Percentiles rank a stretch among this genome's conserved stretches.
These are phyloP conservation scores for Podosphaera aphanis DNA, from an alignment of 2,329 filamentous ascomycete species.

Conservation along the genomic window DNA sequence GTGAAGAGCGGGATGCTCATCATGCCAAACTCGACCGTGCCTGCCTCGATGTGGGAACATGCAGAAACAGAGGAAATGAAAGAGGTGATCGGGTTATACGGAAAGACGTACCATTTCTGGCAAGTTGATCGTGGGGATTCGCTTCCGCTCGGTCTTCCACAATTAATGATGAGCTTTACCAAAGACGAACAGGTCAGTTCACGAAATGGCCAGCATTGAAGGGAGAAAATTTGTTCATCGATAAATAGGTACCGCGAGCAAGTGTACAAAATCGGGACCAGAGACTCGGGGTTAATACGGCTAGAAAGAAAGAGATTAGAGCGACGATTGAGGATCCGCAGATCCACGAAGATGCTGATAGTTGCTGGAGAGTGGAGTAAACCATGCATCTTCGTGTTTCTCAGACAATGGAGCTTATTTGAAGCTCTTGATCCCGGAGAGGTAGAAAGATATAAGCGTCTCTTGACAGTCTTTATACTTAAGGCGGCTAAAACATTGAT, in stretches of 20 bases:
- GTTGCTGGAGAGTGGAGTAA: slow-evolving; percentile 20
- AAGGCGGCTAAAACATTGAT: background rate
- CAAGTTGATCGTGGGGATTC: slow-evolving; percentile 52
- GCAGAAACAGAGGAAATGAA: slow-evolving; percentile 67
- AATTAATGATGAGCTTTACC: slow-evolving; percentile 41
- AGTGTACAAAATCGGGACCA: slow-evolving; percentile 20
- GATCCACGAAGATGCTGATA: slow-evolving; percentile 24
- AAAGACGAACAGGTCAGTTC: slow-evolving; percentile 22
- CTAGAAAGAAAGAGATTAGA: slow-evolving; percentile 28
- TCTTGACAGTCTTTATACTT: background rate
- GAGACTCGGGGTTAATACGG: slow-evolving; percentile 27
- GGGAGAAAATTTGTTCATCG: background rate
- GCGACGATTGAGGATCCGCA: slow-evolving; percentile 24
- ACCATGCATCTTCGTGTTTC: background rate
- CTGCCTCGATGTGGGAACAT: slow-evolving; percentile 42
- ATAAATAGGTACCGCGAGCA: slow-evolving; percentile 3
- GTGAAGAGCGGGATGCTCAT: slow-evolving; percentile 41
- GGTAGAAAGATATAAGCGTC: background rate
- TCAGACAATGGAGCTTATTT: background rate
- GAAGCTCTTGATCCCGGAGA: background rate
- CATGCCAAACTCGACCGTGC: slow-evolving; percentile 38
- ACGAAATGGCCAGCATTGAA: too few relatives aligned
- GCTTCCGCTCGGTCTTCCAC: slow-evolving; percentile 34
- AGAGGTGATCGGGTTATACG: slow-evolving; percentile 49
- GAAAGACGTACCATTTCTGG: slow-evolving; percentile 73